Conservation (phyloP, 1,284 basidiomycete genomes). For the Phaffia rhodozyma region DNA sequence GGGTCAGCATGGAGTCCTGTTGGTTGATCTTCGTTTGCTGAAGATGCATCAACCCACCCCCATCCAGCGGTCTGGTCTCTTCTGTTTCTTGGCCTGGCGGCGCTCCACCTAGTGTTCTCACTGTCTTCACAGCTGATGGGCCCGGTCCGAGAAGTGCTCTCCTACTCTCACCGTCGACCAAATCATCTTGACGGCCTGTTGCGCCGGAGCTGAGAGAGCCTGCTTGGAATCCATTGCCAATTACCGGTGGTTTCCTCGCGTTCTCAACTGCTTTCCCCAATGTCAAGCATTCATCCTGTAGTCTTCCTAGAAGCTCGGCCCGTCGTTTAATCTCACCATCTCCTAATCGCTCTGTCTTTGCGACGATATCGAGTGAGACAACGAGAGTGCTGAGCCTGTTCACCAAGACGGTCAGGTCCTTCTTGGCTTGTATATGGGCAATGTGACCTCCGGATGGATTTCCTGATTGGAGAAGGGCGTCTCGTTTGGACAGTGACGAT, state of each 20-base stretch:
- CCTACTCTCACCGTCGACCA: not conserved
- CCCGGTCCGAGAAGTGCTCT: slow-evolving; percentile 7
- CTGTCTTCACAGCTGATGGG: not conserved
- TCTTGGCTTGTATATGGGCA: slow-evolving; percentile 64
- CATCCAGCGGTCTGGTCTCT: slow-evolving; percentile 26
- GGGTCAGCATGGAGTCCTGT: slow-evolving; percentile 31
- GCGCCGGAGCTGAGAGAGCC: not conserved
- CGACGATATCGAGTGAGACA: slow-evolving; percentile 52
- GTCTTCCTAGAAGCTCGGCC: slow-evolving; percentile 61
- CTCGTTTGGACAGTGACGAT: slow-evolving; percentile 66
- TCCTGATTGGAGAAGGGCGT: slow-evolving; percentile 56
- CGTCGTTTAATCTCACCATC: slow-evolving; percentile 67
- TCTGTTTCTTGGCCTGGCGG: slow-evolving; percentile 26
- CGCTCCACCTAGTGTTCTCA: slow-evolving; percentile 8
- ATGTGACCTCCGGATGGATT: slow-evolving; percentile 61
- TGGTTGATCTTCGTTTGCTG: slow-evolving; percentile 28
- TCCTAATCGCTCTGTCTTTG: slow-evolving; percentile 49
- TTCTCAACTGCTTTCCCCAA: slow-evolving; percentile 63
- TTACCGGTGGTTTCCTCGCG: slow-evolving; percentile 44
- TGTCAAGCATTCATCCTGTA: slow-evolving; percentile 77
- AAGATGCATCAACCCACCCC: slow-evolving; percentile 27
- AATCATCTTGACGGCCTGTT: too few species aligned
- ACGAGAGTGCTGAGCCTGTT: slow-evolving; percentile 52
- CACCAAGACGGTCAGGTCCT: slow-evolving; percentile 59
- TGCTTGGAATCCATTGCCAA: not conserved